These are phyloP conservation scores for Schwanniomyces yamadae DNA, from an alignment of 805 yeast genomes.

Conservation along the genomic window DNA sequence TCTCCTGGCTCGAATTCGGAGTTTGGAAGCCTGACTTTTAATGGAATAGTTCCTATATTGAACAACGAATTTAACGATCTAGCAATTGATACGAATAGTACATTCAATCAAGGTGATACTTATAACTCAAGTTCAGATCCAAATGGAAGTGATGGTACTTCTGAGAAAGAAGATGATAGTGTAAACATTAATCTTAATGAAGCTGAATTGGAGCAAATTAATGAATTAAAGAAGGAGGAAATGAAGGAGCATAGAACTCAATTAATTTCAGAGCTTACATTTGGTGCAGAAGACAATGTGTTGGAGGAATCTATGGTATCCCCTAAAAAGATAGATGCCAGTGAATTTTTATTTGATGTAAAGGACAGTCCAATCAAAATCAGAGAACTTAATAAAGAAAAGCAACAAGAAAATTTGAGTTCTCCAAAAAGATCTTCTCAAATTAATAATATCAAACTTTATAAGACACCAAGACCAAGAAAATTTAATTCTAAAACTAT, in stretches of 20 bases:
- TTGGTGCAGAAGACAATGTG: slow-evolving; percentile 26
- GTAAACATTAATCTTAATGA: slow-evolving; percentile 2
- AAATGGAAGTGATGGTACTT: background rate
- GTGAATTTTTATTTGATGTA: slow-evolving; percentile 35
- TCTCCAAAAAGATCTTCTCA: slow-evolving; percentile 21
- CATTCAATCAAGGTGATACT: slow-evolving; percentile 9
- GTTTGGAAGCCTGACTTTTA: slow-evolving; percentile 4
- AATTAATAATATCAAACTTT: slow-evolving; percentile 28
- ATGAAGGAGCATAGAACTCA: slow-evolving; percentile 26
- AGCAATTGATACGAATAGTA: slow-evolving; percentile 10
- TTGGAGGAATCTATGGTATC: slow-evolving; percentile 39
- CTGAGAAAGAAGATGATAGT: slow-evolving; percentile 2
- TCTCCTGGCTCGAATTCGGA: slow-evolving; percentile 32
- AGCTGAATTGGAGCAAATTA: slow-evolving; percentile 20
- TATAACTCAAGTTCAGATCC: background rate
- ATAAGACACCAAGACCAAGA: slow-evolving; percentile 30
- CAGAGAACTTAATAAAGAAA: slow-evolving; percentile 6
- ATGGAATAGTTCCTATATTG: slow-evolving; percentile 14
- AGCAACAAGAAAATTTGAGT: slow-evolving; percentile 1
- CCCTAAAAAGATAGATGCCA: slow-evolving; percentile 14
- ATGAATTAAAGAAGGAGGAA: slow-evolving; percentile 36
- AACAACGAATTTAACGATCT: slow-evolving; percentile 18
- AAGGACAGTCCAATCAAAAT: slow-evolving; percentile 29
- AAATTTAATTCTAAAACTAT: slow-evolving; percentile 29
- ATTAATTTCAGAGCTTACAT: slow-evolving; percentile 45